Evolutionary conservation across 2,329 filamentous ascomycete genomes (phyloP).

Genomic region (Beauveria bassiana): DNA sequence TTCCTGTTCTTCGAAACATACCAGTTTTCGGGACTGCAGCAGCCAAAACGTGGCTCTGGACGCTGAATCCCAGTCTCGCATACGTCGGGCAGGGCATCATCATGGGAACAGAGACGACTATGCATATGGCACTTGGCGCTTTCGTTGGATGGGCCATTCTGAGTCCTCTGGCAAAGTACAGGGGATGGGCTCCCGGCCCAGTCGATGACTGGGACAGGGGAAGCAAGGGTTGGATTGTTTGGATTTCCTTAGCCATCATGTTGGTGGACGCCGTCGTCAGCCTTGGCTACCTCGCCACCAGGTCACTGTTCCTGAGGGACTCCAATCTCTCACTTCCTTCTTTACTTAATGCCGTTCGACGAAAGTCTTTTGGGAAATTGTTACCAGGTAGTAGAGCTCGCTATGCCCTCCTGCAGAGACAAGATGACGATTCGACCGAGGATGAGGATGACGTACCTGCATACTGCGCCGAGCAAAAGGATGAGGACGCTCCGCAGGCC

Average conservation of each 20-base stretch:
- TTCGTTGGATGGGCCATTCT: slow-evolving; percentile 84
- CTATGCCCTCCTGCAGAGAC: slow-evolving; percentile 13
- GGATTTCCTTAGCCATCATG: slow-evolving; percentile 95
- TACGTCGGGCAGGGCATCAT: slow-evolving; percentile 98
- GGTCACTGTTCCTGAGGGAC: slow-evolving; percentile 39
- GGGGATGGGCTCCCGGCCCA: slow-evolving; percentile 81
- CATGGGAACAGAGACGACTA: slow-evolving; percentile 91
- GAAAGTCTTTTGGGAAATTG: not conserved
- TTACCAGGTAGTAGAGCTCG: slow-evolving; percentile 4
- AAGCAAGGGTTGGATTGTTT: slow-evolving; percentile 98
- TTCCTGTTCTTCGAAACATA: slow-evolving; percentile 76
- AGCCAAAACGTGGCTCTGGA: slow-evolving; percentile 84
- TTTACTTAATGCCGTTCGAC: not conserved
- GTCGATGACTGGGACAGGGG: slow-evolving; percentile 86
- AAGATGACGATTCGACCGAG: slow-evolving; percentile 17
- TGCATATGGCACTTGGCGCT: slow-evolving; percentile 91
- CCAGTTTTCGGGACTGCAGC: slow-evolving; percentile 73
- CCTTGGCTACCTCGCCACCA: slow-evolving; percentile 67
- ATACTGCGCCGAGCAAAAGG: slow-evolving; percentile 22
- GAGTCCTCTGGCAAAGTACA: slow-evolving; percentile 77
- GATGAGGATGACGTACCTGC: slow-evolving; percentile 11
- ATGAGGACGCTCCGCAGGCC: slow-evolving; percentile 72
- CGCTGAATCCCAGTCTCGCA: slow-evolving; percentile 90
- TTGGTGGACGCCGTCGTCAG: slow-evolving; percentile 86
- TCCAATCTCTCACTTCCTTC: not conserved